phyloP scores from a whole-genome alignment of 306 rosid species.

The Cyamopsis tetragonoloba region DNA sequence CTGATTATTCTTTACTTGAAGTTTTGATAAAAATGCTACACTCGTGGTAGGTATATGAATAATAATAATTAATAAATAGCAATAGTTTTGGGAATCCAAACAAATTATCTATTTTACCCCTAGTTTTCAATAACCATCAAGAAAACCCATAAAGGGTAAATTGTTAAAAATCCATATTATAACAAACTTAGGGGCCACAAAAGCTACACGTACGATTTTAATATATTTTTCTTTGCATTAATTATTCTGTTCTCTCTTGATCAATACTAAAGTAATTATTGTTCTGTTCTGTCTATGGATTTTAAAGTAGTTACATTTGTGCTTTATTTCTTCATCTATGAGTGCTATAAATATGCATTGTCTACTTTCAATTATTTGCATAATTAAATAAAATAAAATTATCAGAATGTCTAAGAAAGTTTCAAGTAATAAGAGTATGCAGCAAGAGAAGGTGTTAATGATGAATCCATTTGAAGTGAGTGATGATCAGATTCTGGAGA shows the following conservation, averaged over 20 bases:
- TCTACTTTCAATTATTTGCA: background rate
- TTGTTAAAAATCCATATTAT: background rate
- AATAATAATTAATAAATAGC: too few species aligned
- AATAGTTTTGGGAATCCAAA: background rate
- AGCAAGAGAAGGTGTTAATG: background rate
- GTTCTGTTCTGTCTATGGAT: background rate
- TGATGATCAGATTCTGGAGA: slow-evolving; percentile 23
- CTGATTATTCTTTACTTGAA: slow-evolving; percentile 16
- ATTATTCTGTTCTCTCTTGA: background rate
- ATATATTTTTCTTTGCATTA: background rate
- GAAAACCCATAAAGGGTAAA: background rate
- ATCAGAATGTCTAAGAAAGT: slow-evolving; percentile 18
- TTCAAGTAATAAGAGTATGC: background rate
- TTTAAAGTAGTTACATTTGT: background rate
- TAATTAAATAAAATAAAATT: background rate
- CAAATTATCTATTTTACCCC: background rate
- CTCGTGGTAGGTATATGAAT: background rate
- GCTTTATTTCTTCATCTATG: slow-evolving; percentile 7
- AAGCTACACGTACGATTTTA: background rate
- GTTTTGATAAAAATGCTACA: background rate
- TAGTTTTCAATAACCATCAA: background rate
- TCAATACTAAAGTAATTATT: background rate
- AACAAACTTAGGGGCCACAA: slow-evolving; percentile 4
- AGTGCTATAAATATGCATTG: slow-evolving; percentile 20
- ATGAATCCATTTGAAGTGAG: slow-evolving; percentile 21